phyloP scores from a whole-genome alignment of 176 grass and related monocot genomes.

The Zea luxurians region DNA sequence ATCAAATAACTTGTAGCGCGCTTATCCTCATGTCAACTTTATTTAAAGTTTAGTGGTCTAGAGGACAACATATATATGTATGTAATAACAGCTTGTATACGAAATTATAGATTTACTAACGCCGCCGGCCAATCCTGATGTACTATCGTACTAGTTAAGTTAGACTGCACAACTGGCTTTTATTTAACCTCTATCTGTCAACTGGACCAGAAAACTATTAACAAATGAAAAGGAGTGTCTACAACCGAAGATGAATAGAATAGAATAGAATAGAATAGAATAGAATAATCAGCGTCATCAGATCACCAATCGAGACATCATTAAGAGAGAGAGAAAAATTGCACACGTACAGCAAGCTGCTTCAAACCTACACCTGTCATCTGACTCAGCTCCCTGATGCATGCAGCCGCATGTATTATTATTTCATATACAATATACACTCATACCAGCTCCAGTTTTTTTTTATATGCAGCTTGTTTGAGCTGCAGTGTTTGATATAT shows the following conservation, averaged over 20 bases:
- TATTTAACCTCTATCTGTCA: constrained; percentile 6
- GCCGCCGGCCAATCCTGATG: background rate
- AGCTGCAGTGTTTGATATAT: constrained; percentile 1
- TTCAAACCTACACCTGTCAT: constrained; percentile 27
- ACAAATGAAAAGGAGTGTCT: background rate
- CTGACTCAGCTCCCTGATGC: constrained; percentile 11
- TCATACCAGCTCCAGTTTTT: background rate
- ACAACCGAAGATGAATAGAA: background rate
- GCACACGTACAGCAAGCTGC: background rate
- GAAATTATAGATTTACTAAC: background rate
- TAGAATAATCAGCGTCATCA: constrained; percentile 7
- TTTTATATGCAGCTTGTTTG: constrained; percentile 4
- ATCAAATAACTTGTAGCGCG: background rate
- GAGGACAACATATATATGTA: too few species aligned
- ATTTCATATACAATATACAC: background rate
- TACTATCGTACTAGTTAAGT: background rate
- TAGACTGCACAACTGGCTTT: background rate
- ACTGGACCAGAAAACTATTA: constrained; percentile 13
- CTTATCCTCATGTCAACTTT: background rate
- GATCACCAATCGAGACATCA: constrained; percentile 3
- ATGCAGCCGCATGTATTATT: background rate
- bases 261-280: background rate
- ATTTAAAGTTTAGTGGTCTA: too few species aligned
- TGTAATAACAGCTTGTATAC: background rate
- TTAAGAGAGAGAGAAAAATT: background rate